A percentile compares a stretch with the other conserved stretches of the same genome.
phyloP scores from a whole-genome alignment of 2,329 filamentous ascomycete genomes.

The Colletotrichum ledebouriae region DNA sequence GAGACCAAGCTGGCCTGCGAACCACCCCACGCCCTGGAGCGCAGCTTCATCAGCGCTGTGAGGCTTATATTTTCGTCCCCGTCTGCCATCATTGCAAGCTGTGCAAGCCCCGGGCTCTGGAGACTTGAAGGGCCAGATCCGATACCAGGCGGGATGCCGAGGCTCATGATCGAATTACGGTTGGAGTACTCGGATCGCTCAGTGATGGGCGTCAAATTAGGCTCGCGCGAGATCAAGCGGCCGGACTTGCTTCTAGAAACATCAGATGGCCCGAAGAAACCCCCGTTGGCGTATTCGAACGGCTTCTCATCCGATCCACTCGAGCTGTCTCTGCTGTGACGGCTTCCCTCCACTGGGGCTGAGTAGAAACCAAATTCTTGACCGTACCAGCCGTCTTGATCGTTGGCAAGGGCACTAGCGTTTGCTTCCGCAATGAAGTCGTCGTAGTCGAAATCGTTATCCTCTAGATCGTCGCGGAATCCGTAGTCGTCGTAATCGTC shows the following conservation, averaged over 20 bases:
- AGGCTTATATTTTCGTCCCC: constrained; percentile 77
- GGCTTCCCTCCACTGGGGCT: constrained; percentile 58
- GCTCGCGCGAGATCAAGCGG: constrained; percentile 81
- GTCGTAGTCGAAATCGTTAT: constrained; percentile 83
- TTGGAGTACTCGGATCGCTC: constrained; percentile 97
- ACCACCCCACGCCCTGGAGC: constrained; percentile 83
- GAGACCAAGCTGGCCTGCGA: constrained; percentile 80
- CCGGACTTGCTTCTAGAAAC: constrained; percentile 80
- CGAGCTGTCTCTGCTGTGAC: constrained; percentile 60
- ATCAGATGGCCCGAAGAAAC: constrained; percentile 87
- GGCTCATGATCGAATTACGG: constrained; percentile 88
- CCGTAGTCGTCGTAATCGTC: constrained; percentile 63
- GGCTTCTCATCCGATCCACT: constrained; percentile 50
- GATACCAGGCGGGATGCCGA: constrained; percentile 65
- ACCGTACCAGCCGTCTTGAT: constrained; percentile 94
- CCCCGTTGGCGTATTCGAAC: constrained; percentile 80
- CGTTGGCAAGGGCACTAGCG: constrained; percentile 90
- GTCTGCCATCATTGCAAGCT: constrained; percentile 77
- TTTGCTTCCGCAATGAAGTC: constrained; percentile 96
- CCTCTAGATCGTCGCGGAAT: constrained; percentile 62
- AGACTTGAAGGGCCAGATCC: constrained; percentile 64
- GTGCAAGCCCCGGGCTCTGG: constrained; percentile 80
- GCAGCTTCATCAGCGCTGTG: constrained; percentile 78
- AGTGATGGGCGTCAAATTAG: constrained; percentile 95
- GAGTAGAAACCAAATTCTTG: constrained; percentile 98